Base-by-base conservation (phyloP, 2,329 filamentous ascomycete species). In the Pseudocercospora crystallina region DNA sequence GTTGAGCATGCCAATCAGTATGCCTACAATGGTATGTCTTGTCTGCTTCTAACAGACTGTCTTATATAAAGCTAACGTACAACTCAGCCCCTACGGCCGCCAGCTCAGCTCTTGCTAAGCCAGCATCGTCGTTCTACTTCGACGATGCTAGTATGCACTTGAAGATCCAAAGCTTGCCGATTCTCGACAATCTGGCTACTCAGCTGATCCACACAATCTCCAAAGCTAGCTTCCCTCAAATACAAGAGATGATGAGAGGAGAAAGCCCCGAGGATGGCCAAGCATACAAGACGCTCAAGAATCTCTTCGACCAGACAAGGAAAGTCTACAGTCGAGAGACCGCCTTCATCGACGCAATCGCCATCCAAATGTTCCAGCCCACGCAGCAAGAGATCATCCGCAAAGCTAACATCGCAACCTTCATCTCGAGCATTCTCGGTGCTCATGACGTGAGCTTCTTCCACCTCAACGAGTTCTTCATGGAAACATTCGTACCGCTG, bases 371-470 rank as follows among this genome's bases (percentile, higher is more conserved):
- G 58, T 66, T 68, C 53, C 62, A 67, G 35, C 64, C 67, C 8
- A 59, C 56, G 4, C 80, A 85, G 60, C 71, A 83, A 35, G 80
- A 81, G 50, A 79, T 79, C 39, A 80, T 86, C 48, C 76, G 81
- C 48, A 84, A 81, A 63, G 81, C 82, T 35, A 86, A 86, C 58
- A 71, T 85, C 42, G 83, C 83, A 9, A 84, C 82, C 0, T 86
- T 85, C 61, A 77, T 84, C 26, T 81, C 80, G 0, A 81, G 79
- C 54, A 78, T 85, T 20, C 83, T 86, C 60, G 80, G 81, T 12
- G 64, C 66, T 3, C 79, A 82, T 59, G 81, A 84, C 63, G 80
- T 85, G 53, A 80, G 80, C 8, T 84, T 86, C 59, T 80, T 78
- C 42, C 80, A 85, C 55, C 68, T 86, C 37, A 82, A 86, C 60